Evolutionary conservation across 177 flowering plant genomes (phyloP).

Genomic region (Vitis hybrid): DNA sequence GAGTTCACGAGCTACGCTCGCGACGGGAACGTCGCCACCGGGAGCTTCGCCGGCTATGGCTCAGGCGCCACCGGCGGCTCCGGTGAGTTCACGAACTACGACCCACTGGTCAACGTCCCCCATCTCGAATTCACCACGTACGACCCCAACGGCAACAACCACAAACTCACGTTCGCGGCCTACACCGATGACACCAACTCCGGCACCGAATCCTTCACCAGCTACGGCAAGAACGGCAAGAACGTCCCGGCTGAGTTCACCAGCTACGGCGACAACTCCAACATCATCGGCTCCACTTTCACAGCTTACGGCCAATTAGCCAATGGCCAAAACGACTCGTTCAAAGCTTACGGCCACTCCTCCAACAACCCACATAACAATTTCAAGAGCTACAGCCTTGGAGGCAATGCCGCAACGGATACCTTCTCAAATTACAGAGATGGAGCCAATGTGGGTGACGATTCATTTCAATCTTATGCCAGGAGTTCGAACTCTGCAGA

Average conservation of each 20-base stretch:
- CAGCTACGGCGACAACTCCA: constrained; percentile 36
- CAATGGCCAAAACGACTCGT: constrained; percentile 59
- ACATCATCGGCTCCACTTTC: constrained; percentile 39
- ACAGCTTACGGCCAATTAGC: constrained; percentile 39
- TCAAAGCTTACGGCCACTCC: constrained; percentile 44
- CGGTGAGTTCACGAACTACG: constrained; percentile 44
- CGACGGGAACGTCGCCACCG: constrained; percentile 42
- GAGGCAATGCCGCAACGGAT: constrained; percentile 41
- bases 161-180: background rate
- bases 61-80: constrained; percentile 45
- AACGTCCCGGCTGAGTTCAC: constrained; percentile 37
- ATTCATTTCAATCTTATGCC: constrained; percentile 62
- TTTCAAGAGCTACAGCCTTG: constrained; percentile 60
- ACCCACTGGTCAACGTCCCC: constrained; percentile 36
- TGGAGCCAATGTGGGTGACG: constrained; percentile 65
- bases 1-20: constrained; percentile 36
- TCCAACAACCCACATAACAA: constrained; percentile 59
- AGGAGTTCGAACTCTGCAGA: constrained; percentile 48
- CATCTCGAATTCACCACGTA: constrained; percentile 37
- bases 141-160: constrained; percentile 26
- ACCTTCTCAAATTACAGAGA: constrained; percentile 59
- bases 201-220: constrained; percentile 33
- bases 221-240: constrained; percentile 40
- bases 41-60: constrained; percentile 52
- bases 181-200: constrained; percentile 37